phyloP scores from a whole-genome alignment of 2,329 filamentous ascomycete species.

The Monosporascus sp. region DNA sequence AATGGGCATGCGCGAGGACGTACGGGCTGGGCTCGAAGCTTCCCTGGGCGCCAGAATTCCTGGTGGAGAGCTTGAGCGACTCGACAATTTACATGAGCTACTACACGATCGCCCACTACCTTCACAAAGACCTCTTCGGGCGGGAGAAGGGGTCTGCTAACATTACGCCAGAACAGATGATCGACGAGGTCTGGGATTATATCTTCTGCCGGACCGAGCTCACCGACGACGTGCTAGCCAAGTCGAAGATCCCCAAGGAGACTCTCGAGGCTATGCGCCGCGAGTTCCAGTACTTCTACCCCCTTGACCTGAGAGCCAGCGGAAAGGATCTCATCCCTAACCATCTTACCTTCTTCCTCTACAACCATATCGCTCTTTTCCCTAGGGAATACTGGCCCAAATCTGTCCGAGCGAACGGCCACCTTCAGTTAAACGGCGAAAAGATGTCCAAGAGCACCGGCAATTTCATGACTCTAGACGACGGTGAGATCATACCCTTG shows the following conservation, averaged over 20 bases:
- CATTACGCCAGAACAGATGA: constrained; percentile 81
- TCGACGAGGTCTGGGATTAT: constrained; percentile 94
- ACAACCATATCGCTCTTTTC: constrained; percentile 90
- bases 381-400: constrained; percentile 82
- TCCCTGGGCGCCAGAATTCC: constrained; percentile 85
- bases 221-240: constrained; percentile 57
- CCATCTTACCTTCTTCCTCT: constrained; percentile 93
- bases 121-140: constrained; percentile 86
- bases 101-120: constrained; percentile 61
- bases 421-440: constrained; percentile 89
- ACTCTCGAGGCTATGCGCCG: constrained; percentile 76
- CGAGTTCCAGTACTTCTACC: constrained; percentile 97
- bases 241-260: constrained; percentile 68
- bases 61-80: constrained; percentile 90
- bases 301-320: constrained; percentile 79
- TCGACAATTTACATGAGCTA: constrained; percentile 89
- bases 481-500: constrained; percentile 31
- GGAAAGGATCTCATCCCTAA: constrained; percentile 93
- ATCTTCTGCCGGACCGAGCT: constrained; percentile 75
- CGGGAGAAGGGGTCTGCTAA: constrained; percentile 62
- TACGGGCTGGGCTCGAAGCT: constrained; percentile 92
- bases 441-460: constrained; percentile 99
- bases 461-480: constrained; percentile 89
- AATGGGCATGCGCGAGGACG: constrained; percentile 90
- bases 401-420: constrained; percentile 83